phyloP scores from a whole-genome alignment of 257 asterid genomes.

The Agastache rugosa region DNA sequence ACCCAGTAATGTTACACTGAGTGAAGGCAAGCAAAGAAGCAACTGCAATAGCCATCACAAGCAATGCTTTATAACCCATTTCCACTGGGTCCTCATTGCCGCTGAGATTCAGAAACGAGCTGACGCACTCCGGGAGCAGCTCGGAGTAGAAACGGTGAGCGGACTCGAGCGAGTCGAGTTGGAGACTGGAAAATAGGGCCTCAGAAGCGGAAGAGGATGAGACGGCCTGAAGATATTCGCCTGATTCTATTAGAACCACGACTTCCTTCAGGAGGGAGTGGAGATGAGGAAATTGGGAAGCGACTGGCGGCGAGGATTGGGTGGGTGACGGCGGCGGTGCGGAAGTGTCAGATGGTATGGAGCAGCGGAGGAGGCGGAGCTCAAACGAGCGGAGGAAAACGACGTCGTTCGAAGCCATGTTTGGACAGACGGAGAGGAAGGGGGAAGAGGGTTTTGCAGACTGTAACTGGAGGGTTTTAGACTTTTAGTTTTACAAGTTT shows the following conservation, averaged over 20 bases:
- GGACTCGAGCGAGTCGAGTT: constrained; percentile 52
- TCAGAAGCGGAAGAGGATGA: constrained; percentile 55
- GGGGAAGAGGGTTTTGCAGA: constrained; percentile 18
- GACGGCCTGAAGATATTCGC: constrained; percentile 64
- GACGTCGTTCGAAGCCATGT: constrained; percentile 47
- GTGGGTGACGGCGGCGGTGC: constrained; percentile 27
- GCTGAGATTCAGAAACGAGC: constrained; percentile 47
- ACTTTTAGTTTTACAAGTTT: background rate
- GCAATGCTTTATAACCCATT: constrained; percentile 54
- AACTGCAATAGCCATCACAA: constrained; percentile 76
- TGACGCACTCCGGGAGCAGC: constrained; percentile 58
- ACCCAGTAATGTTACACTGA: constrained; percentile 86
- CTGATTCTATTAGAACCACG: constrained; percentile 69
- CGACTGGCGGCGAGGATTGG: constrained; percentile 35
- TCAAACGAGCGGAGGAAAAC: constrained; percentile 63
- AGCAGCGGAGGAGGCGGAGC: constrained; percentile 92
- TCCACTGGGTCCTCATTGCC: constrained; percentile 38
- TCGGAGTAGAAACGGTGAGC: constrained; percentile 67
- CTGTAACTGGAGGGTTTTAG: constrained; percentile 20
- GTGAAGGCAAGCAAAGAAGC: constrained; percentile 78
- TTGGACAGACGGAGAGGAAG: background rate
- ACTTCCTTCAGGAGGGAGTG: constrained; percentile 50
- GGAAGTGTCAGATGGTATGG: constrained; percentile 56
- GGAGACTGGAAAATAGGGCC: constrained; percentile 51
- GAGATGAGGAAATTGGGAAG: constrained; percentile 42